phyloP scores from a whole-genome alignment of 164 flowering plant genomes.

The Piper longum region DNA sequence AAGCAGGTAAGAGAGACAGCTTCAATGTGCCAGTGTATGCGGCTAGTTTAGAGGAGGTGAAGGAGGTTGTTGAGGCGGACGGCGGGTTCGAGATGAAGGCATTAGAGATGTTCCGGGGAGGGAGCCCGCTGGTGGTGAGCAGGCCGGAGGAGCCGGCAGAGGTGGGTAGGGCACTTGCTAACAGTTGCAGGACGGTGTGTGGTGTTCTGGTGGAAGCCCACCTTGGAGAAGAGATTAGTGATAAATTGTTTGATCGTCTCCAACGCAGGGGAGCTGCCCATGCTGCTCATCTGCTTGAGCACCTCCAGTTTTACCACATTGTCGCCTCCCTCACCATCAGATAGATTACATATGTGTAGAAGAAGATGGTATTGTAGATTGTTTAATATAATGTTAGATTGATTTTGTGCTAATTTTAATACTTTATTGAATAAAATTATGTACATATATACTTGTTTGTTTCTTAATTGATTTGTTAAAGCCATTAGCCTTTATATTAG shows the following conservation, averaged over 20 bases:
- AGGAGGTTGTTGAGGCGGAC: slow-evolving; percentile 65
- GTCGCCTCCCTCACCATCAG: slow-evolving; percentile 53
- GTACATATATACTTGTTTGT: no score
- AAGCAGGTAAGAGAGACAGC: slow-evolving; percentile 40
- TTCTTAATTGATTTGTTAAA: no score
- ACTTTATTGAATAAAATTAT: no score
- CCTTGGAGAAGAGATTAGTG: slow-evolving; percentile 55
- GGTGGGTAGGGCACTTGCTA: slow-evolving; percentile 67
- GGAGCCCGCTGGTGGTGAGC: slow-evolving; percentile 68
- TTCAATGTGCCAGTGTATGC: slow-evolving; percentile 91
- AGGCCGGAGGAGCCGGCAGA: slow-evolving; percentile 53
- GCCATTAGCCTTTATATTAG: no score
- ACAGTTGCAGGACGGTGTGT: slow-evolving; percentile 68
- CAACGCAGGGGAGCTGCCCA: slow-evolving; percentile 39
- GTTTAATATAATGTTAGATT: background rate
- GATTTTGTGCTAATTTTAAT: background rate
- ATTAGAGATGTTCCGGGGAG: slow-evolving; percentile 65
- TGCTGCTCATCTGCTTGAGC: slow-evolving; percentile 54
- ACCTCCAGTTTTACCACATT: slow-evolving; percentile 70
- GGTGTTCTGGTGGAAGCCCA: slow-evolving; percentile 86
- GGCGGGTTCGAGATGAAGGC: slow-evolving; percentile 54
- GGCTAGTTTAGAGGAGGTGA: slow-evolving; percentile 71
- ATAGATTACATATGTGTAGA: background rate
- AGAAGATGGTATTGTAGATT: background rate
- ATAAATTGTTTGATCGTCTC: slow-evolving; percentile 50